Percentiles rank a stretch among this genome's conserved stretches.
Evolutionary conservation across 1,284 basidiomycete genomes (phyloP).

Genomic region (Leccinum solheimii): DNA sequence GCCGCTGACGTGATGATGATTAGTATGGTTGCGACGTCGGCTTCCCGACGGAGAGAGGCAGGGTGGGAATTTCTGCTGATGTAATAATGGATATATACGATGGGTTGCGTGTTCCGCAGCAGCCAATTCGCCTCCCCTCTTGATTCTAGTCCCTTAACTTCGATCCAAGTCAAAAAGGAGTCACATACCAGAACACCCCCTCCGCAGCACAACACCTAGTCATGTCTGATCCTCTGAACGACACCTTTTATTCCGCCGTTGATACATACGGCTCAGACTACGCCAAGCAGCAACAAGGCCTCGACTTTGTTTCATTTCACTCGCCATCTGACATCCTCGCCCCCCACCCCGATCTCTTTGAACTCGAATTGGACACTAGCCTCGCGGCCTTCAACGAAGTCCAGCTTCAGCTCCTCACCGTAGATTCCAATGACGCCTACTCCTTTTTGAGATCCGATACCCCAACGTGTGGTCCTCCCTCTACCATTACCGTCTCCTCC

Average conservation of each 20-base stretch:
- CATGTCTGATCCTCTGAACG: conserved; percentile 36
- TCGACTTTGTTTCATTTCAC: conserved; percentile 71
- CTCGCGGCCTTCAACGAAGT: conserved; percentile 62
- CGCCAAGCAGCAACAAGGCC: conserved; percentile 42
- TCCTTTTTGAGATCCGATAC: conserved; percentile 61
- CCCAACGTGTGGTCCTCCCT: conserved; percentile 68
- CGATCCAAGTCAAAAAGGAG: conserved; percentile 19
- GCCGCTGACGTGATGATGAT: conserved; percentile 28
- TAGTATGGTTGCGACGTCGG: conserved; percentile 17
- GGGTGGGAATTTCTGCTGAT: conserved; percentile 37
- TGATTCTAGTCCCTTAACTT: background rate
- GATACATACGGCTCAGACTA: conserved; percentile 40
- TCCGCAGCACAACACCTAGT: conserved; percentile 30
- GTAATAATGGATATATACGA: conserved; percentile 39
- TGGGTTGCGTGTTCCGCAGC: conserved; percentile 38
- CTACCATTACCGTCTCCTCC: conserved; percentile 74
- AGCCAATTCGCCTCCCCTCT: conserved; percentile 11
- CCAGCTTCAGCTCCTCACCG: conserved; percentile 61
- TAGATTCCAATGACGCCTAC: conserved; percentile 64
- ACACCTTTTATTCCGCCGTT: conserved; percentile 35
- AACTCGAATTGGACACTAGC: conserved; percentile 72
- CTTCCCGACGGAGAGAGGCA: conserved; percentile 22
- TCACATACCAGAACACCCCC: conserved; percentile 16
- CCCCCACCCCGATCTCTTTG: conserved; percentile 77
- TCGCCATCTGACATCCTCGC: conserved; percentile 65